Conservation (phyloP, 371 early-diverging fungal genomes). For the Conidiobolus incongruus region DNA sequence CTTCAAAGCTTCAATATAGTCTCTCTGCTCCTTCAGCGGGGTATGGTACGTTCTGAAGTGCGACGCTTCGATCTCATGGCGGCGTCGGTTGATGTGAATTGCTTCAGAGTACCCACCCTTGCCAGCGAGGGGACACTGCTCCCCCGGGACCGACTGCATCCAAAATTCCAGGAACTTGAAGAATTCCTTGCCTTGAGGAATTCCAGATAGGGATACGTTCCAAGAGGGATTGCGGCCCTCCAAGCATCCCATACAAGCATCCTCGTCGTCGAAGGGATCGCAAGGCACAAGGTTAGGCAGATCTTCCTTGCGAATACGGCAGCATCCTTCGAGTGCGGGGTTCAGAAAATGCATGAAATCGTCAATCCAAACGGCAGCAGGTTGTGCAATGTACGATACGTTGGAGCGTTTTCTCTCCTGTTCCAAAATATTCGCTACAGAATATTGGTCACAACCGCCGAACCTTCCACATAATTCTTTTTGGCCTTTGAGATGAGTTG, state of each 20-base stretch:
- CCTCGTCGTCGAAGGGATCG: conserved; percentile 24
- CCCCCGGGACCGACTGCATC: conserved; percentile 26
- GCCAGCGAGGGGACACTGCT: conserved; percentile 41
- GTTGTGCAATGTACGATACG: conserved; percentile 39
- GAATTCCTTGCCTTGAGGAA: conserved; percentile 36
- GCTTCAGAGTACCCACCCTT: conserved; percentile 48
- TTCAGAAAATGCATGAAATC: conserved; percentile 46
- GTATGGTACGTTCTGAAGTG: conserved; percentile 48
- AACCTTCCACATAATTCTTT: conserved; percentile 38
- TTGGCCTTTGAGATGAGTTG: conserved; percentile 21
- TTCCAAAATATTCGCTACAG: conserved; percentile 35
- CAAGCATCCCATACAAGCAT: conserved; percentile 25
- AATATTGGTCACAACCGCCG: conserved; percentile 22
- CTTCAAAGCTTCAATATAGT: conserved; percentile 37
- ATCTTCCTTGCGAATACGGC: conserved; percentile 17
- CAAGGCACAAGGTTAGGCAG: conserved; percentile 11
- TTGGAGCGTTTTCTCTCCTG: conserved; percentile 37
- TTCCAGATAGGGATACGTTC: conserved; percentile 24
- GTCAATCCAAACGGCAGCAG: conserved; percentile 46
- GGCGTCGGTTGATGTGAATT: conserved; percentile 12
- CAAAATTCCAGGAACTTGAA: conserved; percentile 25
- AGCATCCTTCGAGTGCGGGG: conserved; percentile 27
- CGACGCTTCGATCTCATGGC: conserved; percentile 20
- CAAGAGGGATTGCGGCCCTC: conserved; percentile 17
- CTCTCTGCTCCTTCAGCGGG: conserved; percentile 29